A percentile compares a stretch with the other conserved stretches of the same genome.
phyloP scores from a whole-genome alignment of 2,329 filamentous ascomycete species.

The Penicillium sp. region DNA sequence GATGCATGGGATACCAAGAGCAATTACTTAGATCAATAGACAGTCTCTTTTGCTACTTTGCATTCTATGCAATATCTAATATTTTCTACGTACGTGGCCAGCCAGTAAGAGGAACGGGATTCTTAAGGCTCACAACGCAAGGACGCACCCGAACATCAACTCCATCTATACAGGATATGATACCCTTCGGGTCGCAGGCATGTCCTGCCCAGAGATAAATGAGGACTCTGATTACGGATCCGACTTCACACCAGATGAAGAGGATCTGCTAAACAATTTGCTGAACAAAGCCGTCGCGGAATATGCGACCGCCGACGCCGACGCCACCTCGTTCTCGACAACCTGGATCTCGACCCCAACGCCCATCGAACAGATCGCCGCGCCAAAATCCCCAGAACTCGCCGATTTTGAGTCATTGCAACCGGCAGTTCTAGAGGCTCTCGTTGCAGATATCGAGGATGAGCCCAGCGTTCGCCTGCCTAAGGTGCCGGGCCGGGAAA shows the following conservation, averaged over 20 bases:
- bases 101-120: constrained; percentile 14
- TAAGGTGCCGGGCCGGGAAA: constrained; percentile 42
- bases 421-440: constrained; percentile 15
- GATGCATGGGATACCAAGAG: constrained; percentile 21
- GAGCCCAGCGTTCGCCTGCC: constrained; percentile 39
- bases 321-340: constrained; percentile 15
- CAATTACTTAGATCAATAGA: constrained; percentile 14
- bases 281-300: constrained; percentile 47
- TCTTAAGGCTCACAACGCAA: constrained; percentile 11
- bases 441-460: constrained; percentile 45
- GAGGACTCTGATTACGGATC: constrained; percentile 58
- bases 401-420: constrained; percentile 19
- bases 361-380: constrained; percentile 2
- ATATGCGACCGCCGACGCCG: constrained; percentile 21
- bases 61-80: neutral
- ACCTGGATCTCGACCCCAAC: constrained; percentile 23
- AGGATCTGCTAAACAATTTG: constrained; percentile 52
- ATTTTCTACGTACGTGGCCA: neutral
- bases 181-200: constrained; percentile 26
- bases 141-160: constrained; percentile 13
- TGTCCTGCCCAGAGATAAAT: constrained; percentile 32
- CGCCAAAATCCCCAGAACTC: constrained; percentile 1
- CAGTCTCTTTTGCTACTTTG: neutral
- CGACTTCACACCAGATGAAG: constrained; percentile 59
- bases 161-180: constrained; percentile 21